phyloP scores from a whole-genome alignment of 1,139 yeast species.

The Eremothecium cymbalariae region DNA sequence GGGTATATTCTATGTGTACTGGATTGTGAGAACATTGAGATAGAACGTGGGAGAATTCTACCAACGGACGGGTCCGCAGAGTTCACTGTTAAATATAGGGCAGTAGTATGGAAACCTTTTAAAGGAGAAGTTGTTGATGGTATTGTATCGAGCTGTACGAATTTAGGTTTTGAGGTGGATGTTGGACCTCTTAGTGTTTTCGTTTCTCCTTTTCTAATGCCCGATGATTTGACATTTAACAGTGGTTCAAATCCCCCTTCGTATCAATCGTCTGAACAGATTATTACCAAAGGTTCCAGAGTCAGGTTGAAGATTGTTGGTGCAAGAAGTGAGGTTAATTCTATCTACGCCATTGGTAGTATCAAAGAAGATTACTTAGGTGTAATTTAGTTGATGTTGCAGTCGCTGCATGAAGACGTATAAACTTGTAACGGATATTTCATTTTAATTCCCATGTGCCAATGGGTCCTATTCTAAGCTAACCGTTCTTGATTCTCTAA shows the following conservation, averaged over 20 bases:
- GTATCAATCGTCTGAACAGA: slow-evolving; percentile 92
- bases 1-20: slow-evolving; percentile 95
- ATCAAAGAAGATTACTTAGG: slow-evolving; percentile 96
- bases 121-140: slow-evolving; percentile 98
- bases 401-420: too few species aligned
- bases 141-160: slow-evolving; percentile 85
- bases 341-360: slow-evolving; percentile 94
- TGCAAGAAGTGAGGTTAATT: slow-evolving; percentile 94
- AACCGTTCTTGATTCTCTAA: background rate
- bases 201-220: slow-evolving; percentile 89
- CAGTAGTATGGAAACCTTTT: slow-evolving; percentile 97
- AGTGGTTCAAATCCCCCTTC: slow-evolving; percentile 98
- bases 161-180: slow-evolving; percentile 96
- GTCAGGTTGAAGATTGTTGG: slow-evolving; percentile 95
- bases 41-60: slow-evolving; percentile 86
- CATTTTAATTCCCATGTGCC: background rate
- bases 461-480: background rate
- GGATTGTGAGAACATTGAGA: slow-evolving; percentile 91
- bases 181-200: slow-evolving; percentile 96
- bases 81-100: slow-evolving; percentile 91
- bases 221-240: slow-evolving; percentile 87
- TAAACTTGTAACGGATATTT: too few species aligned
- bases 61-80: slow-evolving; percentile 94
- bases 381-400: too few species aligned
- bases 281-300: slow-evolving; percentile 86